A percentile compares a stretch with the other conserved stretches of the same genome.
phyloP scores from a whole-genome alignment of 305 asterid genomes.

The Solanum hybrid region DNA sequence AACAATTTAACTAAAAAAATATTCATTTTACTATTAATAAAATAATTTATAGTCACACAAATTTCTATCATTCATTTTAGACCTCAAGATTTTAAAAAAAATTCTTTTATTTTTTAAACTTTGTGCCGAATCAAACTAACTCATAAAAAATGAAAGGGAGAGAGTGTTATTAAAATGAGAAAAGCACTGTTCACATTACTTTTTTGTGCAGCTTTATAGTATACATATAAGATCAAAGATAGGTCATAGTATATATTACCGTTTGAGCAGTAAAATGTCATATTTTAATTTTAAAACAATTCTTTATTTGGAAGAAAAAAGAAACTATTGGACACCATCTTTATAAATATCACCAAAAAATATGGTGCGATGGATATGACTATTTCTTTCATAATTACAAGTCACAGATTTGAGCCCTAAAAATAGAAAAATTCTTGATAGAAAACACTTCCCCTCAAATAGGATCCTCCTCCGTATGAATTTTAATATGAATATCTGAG shows the following conservation, averaged over 20 bases:
- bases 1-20: too few species aligned
- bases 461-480: not conserved
- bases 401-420: not conserved
- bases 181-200: not conserved
- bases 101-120: too few species aligned
- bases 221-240: not conserved
- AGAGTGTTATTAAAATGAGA: not conserved
- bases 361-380: not conserved
- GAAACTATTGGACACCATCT: not conserved
- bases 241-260: not conserved
- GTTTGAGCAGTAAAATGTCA: not conserved
- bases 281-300: not conserved
- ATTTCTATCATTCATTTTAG: too few species aligned
- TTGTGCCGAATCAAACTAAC: too few species aligned
- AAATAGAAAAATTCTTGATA: not conserved
- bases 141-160: too few species aligned
- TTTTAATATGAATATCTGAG: too few species aligned
- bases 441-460: not conserved
- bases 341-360: not conserved
- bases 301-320: not conserved
- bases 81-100: too few species aligned
- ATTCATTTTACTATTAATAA: too few species aligned
- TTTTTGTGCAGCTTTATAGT: not conserved
- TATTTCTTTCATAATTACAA: too few species aligned
- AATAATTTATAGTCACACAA: too few species aligned